phyloP scores from a whole-genome alignment of 108 stramenopile genomes.

The Skeletonema grethae region DNA sequence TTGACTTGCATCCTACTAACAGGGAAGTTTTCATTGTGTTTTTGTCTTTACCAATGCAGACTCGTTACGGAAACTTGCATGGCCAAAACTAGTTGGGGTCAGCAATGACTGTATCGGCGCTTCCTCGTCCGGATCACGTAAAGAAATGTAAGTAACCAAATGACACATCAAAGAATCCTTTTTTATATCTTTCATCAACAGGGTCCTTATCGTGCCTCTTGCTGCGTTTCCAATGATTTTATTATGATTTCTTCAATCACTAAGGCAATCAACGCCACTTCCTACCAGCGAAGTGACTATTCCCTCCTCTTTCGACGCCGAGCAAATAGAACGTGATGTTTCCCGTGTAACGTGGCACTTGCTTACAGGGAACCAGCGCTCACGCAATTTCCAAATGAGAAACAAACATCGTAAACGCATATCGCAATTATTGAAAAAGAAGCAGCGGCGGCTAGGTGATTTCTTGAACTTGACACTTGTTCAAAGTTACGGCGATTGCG shows the following conservation, averaged over 20 bases:
- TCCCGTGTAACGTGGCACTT: conserved; percentile 87
- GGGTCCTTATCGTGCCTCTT: neutral
- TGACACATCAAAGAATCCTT: neutral
- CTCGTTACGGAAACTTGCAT: conserved; percentile 75
- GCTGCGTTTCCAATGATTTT: no score
- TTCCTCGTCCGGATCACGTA: neutral
- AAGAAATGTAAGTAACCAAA: neutral
- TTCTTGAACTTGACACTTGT: conserved; percentile 73
- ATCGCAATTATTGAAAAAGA: conserved; percentile 53
- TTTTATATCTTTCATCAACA: neutral
- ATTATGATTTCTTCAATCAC: no score
- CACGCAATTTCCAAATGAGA: conserved; percentile 59
- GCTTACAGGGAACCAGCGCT: conserved; percentile 69
- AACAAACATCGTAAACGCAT: conserved; percentile 59
- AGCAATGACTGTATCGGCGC: conserved; percentile 9
- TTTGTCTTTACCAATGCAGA: conserved; percentile 40
- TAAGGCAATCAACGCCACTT: neutral
- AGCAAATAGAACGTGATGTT: conserved; percentile 80
- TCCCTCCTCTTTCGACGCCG: conserved; percentile 58
- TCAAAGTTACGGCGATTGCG: conserved; percentile 44
- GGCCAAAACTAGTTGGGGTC: conserved; percentile 85
- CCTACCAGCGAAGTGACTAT: conserved; percentile 15
- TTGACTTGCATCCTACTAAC: neutral
- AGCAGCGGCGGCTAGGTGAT: conserved; percentile 78
- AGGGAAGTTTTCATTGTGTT: neutral